Evolutionary conservation across 2,329 filamentous ascomycete genomes (phyloP).

Genomic region (Ophiocordyceps australis): DNA sequence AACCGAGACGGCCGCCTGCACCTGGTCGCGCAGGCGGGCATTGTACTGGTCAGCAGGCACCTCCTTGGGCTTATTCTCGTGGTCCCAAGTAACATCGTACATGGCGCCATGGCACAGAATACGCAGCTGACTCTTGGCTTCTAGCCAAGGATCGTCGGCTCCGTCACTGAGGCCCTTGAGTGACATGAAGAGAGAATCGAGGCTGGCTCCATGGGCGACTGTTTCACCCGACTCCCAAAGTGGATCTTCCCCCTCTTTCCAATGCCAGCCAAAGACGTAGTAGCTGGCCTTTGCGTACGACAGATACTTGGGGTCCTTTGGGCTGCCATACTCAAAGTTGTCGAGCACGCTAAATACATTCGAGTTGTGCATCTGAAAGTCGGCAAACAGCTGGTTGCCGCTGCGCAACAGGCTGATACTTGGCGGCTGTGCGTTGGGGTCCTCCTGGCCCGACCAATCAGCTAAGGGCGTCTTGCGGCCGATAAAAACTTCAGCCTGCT

Average conservation of each 20-base stretch:
- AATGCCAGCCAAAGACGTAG: conserved; percentile 21
- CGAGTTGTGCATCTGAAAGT: conserved; percentile 19
- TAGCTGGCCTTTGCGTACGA: conserved; percentile 13
- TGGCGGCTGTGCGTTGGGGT: neutral
- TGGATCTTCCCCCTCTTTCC: conserved; percentile 6
- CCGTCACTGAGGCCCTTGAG: conserved; percentile 3
- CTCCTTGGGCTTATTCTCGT: conserved; percentile 7
- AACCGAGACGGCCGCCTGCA: conserved; percentile 9
- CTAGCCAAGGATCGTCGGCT: conserved; percentile 4
- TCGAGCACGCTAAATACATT: conserved; percentile 23
- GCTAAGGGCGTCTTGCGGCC: conserved; percentile 10
- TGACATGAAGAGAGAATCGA: conserved; percentile 7
- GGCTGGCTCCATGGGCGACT: conserved; percentile 3
- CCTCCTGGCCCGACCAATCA: conserved; percentile 3
- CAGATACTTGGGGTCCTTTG: conserved; percentile 6
- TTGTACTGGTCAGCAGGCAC: conserved; percentile 12
- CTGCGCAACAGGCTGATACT: conserved; percentile 4
- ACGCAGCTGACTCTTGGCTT: conserved; percentile 3
- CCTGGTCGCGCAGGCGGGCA: conserved; percentile 5
- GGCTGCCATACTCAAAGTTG: conserved; percentile 13
- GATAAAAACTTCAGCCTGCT: conserved; percentile 23
- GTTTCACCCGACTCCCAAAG: conserved; percentile 3
- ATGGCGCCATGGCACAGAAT: conserved; percentile 16
- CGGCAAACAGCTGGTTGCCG: conserved; percentile 18
- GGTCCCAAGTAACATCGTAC: conserved; percentile 18